phyloP scores from a whole-genome alignment of 1,284 basidiomycete species.

The Calocybe gambosa region DNA sequence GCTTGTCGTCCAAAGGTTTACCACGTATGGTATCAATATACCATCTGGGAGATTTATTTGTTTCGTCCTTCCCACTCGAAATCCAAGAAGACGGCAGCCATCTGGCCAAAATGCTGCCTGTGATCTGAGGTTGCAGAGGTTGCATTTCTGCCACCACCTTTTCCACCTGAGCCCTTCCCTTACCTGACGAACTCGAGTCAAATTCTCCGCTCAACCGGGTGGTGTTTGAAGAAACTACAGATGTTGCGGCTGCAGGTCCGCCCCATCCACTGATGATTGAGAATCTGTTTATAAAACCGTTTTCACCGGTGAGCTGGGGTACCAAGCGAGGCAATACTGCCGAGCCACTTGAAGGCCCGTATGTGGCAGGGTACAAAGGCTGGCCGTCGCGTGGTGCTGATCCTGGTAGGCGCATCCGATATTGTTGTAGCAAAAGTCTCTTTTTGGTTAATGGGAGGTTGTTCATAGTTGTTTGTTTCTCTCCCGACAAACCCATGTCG shows the following conservation, averaged over 20 bases:
- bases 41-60: constrained; percentile 44
- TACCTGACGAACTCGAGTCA: constrained; percentile 20
- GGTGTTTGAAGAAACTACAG: constrained; percentile 26
- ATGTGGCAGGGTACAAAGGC: constrained; percentile 41
- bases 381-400: constrained; percentile 22
- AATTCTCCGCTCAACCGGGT: constrained; percentile 35
- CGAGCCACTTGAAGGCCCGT: constrained; percentile 54
- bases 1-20: constrained; percentile 49
- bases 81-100: constrained; percentile 69
- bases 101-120: constrained; percentile 69
- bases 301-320: constrained; percentile 65
- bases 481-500: constrained; percentile 68
- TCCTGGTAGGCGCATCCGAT: constrained; percentile 29
- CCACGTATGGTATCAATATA: constrained; percentile 56
- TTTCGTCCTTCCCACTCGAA: constrained; percentile 34
- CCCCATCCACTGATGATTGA: constrained; percentile 68
- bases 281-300: constrained; percentile 65
- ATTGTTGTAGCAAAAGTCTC: constrained; percentile 60
- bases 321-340: constrained; percentile 52
- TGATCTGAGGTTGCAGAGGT: constrained; percentile 57
- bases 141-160: constrained; percentile 29
- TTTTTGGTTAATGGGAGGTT: constrained; percentile 62
- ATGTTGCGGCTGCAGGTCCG: constrained; percentile 25
- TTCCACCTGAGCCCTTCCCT: constrained; percentile 23
- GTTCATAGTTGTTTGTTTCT: constrained; percentile 62